phyloP scores from a whole-genome alignment of 768 basidiomycete genomes.

The Suillus variegatus region DNA sequence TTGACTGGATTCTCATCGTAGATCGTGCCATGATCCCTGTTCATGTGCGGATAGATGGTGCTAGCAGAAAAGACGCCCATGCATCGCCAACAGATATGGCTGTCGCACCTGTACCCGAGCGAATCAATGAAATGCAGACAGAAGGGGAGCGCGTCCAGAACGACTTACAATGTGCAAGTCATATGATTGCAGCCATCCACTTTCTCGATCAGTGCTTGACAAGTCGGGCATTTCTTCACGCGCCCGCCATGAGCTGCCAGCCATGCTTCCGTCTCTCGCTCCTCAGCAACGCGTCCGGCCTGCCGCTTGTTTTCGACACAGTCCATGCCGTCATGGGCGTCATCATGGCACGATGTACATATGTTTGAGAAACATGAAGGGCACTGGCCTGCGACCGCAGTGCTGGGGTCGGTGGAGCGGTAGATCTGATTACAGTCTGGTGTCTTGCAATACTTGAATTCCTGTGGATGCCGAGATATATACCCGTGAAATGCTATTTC shows the following conservation, averaged over 20 bases:
- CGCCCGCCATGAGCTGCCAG: conserved; percentile 48
- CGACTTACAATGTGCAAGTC: conserved; percentile 49
- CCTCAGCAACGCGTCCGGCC: conserved; percentile 40
- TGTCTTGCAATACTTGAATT: conserved; percentile 75
- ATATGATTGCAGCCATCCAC: conserved; percentile 79
- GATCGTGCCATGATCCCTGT: conserved; percentile 31
- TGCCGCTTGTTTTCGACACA: conserved; percentile 47
- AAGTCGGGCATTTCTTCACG: conserved; percentile 74
- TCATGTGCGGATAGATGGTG: conserved; percentile 43
- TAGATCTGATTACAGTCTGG: conserved; percentile 79
- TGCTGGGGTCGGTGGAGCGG: conserved; percentile 46
- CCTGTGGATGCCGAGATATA: conserved; percentile 55
- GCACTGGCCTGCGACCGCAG: conserved; percentile 49
- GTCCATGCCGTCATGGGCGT: conserved; percentile 60
- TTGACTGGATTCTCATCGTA: conserved; percentile 18
- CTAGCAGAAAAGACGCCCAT: conserved; percentile 38
- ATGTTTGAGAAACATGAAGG: conserved; percentile 68
- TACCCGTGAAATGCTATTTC: conserved; percentile 58
- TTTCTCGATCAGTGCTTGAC: conserved; percentile 68
- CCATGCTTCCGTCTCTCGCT: conserved; percentile 61
- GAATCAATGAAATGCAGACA: neutral
- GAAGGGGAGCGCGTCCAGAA: neutral
- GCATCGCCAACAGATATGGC: conserved; percentile 78
- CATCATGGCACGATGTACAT: conserved; percentile 62
- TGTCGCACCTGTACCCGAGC: conserved; percentile 50